Base-by-base conservation (phyloP, 2,329 filamentous ascomycete species). In the Monilinia polystroma region DNA sequence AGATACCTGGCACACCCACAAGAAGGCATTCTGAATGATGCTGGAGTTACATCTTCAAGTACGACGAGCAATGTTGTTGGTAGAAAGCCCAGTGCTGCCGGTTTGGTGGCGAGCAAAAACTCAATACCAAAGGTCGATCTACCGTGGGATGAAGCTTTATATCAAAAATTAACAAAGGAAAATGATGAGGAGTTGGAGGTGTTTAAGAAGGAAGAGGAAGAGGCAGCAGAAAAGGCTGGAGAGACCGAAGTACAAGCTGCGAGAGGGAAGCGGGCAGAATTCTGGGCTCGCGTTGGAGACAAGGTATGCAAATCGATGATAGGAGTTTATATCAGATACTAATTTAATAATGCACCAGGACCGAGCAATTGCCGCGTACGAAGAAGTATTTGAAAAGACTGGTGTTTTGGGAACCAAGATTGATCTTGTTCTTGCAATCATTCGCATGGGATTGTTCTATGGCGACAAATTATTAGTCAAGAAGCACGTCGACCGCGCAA, bases 361-460 rank as follows among this genome's bases (percentile, higher is more conserved):
- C 79, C 95, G 95, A 84, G 92, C 95, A 26, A 91, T 98, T 75
- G 87, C 92, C 67, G 90, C 91, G 64, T 97, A 94, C 81, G 95
- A 99, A 83, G 89, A 89, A 75, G 87, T 98, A 65, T 92, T 97
- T 73, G 93, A 98, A 77, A 97, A 97, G 84, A 98, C 93, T n/a
- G 91, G 93, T 70, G 92, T 97, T 73, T 85, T 99, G 69, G 95
- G 94, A 74, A 94, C 91, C 72, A 98, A 97, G 83, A 99, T 99
- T 78, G 95, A 99, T 79, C 84, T 99, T 63, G 92, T 97, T 60
- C 89, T 99, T 66, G 95, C 95, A 73, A 95, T 98, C 81, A 94
- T 98, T 81, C 92, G 95, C 68, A 89, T 97, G 77, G 93, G 91
- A 47, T 85, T 99, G 68, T 99, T 99, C 83, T 99, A 96, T 77